A percentile compares a stretch with the other conserved stretches of the same genome.
These are phyloP conservation scores for Sporothrix protearum DNA, from an alignment of 2,329 filamentous ascomycete genomes.

Conservation along the genomic window DNA sequence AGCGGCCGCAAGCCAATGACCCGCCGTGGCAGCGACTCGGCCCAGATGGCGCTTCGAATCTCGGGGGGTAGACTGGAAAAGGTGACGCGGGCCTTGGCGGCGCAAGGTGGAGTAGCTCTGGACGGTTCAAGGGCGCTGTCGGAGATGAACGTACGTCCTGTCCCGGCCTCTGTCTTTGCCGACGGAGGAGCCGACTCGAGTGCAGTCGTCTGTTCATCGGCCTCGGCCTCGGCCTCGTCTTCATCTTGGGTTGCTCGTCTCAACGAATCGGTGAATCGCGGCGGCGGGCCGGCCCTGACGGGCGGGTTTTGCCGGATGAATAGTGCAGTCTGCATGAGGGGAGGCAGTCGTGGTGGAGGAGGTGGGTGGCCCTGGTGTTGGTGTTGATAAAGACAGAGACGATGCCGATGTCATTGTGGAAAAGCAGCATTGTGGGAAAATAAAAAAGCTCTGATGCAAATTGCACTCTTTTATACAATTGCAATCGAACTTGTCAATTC, in stretches of 20 bases:
- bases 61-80: conserved; percentile 21
- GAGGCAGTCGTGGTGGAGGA: not conserved
- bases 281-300: too few species aligned
- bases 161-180: not conserved
- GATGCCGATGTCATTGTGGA: not conserved
- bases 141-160: not conserved
- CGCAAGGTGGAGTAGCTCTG: too few species aligned
- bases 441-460: too few species aligned
- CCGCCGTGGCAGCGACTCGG: conserved; percentile 11
- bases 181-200: not conserved
- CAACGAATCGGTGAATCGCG: not conserved
- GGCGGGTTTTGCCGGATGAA: conserved; percentile 7
- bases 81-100: not conserved
- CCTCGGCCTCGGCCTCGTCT: too few species aligned
- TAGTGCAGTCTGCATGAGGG: conserved; percentile 6
- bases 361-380: not conserved
- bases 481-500: not conserved
- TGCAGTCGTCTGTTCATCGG: too few species aligned
- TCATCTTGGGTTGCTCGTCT: not conserved
- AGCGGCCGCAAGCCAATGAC: conserved; percentile 19
- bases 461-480: not conserved
- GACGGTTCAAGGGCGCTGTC: not conserved
- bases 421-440: too few species aligned
- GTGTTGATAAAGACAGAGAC: not conserved
- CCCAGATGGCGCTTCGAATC: conserved; percentile 21